Evolutionary conservation across 768 basidiomycete genomes (phyloP).

Genomic region (Mycena alexandri): DNA sequence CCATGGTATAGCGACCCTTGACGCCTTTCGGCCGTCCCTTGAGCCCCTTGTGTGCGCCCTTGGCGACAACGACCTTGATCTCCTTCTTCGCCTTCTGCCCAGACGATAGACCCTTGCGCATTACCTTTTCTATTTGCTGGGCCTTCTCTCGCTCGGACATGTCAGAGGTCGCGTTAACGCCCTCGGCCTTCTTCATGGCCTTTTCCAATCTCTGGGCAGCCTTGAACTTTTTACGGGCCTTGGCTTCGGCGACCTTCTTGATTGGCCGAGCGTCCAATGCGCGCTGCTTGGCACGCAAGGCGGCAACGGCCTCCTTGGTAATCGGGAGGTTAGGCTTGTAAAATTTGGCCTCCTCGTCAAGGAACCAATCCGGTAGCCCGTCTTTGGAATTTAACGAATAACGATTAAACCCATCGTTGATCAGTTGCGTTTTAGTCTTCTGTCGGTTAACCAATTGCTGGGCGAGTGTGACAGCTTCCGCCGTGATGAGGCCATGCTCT

Average conservation of each 20-base stretch:
- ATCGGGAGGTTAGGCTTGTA: slow-evolving; percentile 97
- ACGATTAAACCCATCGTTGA: slow-evolving; percentile 96
- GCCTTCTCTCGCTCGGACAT: slow-evolving; percentile 97
- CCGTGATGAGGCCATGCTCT: slow-evolving; percentile 89
- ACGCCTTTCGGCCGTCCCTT: slow-evolving; percentile 96
- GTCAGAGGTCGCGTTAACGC: slow-evolving; percentile 87
- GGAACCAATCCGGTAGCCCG: slow-evolving; percentile 93
- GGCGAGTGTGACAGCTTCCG: slow-evolving; percentile 92
- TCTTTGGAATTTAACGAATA: slow-evolving; percentile 94
- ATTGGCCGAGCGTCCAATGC: slow-evolving; percentile 97
- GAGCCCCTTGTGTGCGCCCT: slow-evolving; percentile 88
- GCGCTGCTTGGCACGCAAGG: slow-evolving; percentile 89
- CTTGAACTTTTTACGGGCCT: slow-evolving; percentile 95
- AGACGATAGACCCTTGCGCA: slow-evolving; percentile 82
- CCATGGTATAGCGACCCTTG: slow-evolving; percentile 95
- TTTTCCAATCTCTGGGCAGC: slow-evolving; percentile 89
- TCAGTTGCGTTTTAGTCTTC: slow-evolving; percentile 87
- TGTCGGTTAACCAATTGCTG: slow-evolving; percentile 92
- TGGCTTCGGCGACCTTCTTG: slow-evolving; percentile 99
- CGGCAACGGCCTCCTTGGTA: slow-evolving; percentile 93
- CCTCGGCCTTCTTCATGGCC: slow-evolving; percentile 96
- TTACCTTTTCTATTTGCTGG: slow-evolving; percentile 90
- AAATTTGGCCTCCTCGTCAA: slow-evolving; percentile 94
- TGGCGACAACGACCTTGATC: slow-evolving; percentile 91
- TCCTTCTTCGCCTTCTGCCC: slow-evolving; percentile 78